Conservation (phyloP, 352 stramenopile species). For the Globisporangium cystogenes region DNA sequence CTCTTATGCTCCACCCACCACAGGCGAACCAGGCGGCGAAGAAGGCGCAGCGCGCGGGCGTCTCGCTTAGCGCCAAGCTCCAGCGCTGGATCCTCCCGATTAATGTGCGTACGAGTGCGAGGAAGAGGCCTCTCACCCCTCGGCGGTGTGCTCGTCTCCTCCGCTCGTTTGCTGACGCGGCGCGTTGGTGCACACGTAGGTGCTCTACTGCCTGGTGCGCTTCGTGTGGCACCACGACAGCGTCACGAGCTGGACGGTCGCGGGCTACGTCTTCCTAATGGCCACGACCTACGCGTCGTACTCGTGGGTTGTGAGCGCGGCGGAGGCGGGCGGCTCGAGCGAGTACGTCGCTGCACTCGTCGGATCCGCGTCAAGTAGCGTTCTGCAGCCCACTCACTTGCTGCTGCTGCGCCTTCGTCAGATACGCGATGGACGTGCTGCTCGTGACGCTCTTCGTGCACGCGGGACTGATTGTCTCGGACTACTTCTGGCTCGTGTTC, state of each 20-base stretch:
- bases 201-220: constrained; percentile 70
- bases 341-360: constrained; percentile 19
- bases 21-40: constrained; percentile 85
- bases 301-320: constrained; percentile 73
- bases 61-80: constrained; percentile 61
- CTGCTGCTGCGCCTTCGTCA: no score
- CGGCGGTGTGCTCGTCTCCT: no score
- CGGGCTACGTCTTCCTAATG: constrained; percentile 60
- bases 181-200: constrained; percentile 10
- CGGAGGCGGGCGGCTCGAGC: constrained; percentile 71
- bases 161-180: no score
- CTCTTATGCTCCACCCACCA: no score
- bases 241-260: constrained; percentile 64
- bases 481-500: constrained; percentile 87
- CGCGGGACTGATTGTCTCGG: constrained; percentile 62
- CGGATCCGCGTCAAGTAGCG: no score
- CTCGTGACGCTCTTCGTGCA: constrained; percentile 81
- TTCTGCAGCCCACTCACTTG: no score
- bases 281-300: constrained; percentile 73
- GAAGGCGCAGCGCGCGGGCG: constrained; percentile 69
- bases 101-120: constrained; percentile 33
- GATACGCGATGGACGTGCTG: constrained; percentile 84
- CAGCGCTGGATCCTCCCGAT: constrained; percentile 79
- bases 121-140: no score
- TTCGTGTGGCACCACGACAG: constrained; percentile 65